Evolutionary conservation across 768 basidiomycete species (phyloP).

Genomic region (Lyophyllum atratum): DNA sequence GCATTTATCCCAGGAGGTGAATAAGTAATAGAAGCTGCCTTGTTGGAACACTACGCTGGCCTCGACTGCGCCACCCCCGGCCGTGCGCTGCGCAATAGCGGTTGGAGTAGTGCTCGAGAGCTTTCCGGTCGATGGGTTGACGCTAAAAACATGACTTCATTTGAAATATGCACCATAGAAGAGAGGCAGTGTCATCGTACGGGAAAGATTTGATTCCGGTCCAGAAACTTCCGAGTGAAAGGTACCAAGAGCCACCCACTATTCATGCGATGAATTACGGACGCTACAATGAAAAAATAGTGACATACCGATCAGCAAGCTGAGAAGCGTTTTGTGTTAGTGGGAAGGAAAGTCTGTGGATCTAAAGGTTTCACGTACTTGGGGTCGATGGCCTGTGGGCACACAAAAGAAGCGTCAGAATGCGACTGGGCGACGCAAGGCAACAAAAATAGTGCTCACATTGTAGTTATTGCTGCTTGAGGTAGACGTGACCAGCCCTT

Average conservation of each 20-base stretch:
- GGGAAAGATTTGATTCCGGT: constrained; percentile 48
- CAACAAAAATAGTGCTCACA: constrained; percentile 22
- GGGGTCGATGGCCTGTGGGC: constrained; percentile 50
- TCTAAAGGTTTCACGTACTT: constrained; percentile 34
- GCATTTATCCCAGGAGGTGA: constrained; percentile 57
- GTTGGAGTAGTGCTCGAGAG: not conserved
- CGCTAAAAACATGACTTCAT: constrained; percentile 9
- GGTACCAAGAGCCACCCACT: constrained; percentile 42
- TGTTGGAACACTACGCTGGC: constrained; percentile 47
- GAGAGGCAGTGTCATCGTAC: not conserved
- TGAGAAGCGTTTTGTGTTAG: not conserved
- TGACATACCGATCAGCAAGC: constrained; percentile 10
- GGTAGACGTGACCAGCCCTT: constrained; percentile 49
- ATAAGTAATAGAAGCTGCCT: constrained; percentile 54
- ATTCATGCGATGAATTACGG: not conserved
- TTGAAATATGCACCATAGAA: not conserved
- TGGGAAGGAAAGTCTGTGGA: not conserved
- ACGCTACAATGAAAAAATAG: not conserved
- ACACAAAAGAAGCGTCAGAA: not conserved
- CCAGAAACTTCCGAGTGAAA: constrained; percentile 61
- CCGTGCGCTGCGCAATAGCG: constrained; percentile 44
- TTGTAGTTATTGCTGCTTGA: constrained; percentile 42
- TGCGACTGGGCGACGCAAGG: not conserved
- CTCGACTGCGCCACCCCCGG: constrained; percentile 47
- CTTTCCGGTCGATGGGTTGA: not conserved